These are phyloP conservation scores for Isatis tinctoria DNA, from an alignment of 345 rosid genomes.

Conservation along the genomic window DNA sequence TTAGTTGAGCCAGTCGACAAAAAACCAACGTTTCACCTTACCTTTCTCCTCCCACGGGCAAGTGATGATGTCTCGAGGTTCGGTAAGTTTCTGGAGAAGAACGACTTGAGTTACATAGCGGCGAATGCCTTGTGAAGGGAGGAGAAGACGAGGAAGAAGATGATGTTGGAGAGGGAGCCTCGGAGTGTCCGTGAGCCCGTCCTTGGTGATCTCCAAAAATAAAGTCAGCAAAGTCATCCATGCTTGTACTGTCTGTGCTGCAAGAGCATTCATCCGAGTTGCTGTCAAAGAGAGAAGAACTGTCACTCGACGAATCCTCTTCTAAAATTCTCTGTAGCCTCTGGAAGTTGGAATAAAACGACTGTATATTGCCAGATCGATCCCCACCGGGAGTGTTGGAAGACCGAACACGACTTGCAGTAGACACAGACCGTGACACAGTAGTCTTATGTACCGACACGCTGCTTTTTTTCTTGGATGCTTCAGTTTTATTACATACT, in stretches of 20 bases:
- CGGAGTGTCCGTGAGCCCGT: slow-evolving; percentile 45
- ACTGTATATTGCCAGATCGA: slow-evolving; percentile 44
- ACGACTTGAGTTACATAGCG: slow-evolving; percentile 26
- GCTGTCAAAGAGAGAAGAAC: slow-evolving; percentile 73
- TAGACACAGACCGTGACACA: slow-evolving; percentile 37
- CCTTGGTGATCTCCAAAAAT: slow-evolving; percentile 53
- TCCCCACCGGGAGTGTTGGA: slow-evolving; percentile 33
- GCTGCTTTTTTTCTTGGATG: slow-evolving; percentile 34
- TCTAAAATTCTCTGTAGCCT: slow-evolving; percentile 57
- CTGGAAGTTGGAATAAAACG: slow-evolving; percentile 59
- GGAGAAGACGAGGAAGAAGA: slow-evolving; percentile 60
- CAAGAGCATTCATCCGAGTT: slow-evolving; percentile 86
- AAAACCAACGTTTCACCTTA: slow-evolving; percentile 35
- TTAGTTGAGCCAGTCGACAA: slow-evolving; percentile 34
- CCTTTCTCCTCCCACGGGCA: slow-evolving; percentile 23
- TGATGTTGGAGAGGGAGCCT: slow-evolving; percentile 55
- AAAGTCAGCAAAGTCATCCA: slow-evolving; percentile 74
- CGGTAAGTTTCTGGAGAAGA: slow-evolving; percentile 25
- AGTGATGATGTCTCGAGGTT: slow-evolving; percentile 29
- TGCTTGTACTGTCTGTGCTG: slow-evolving; percentile 76
- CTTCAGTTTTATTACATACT: slow-evolving; percentile 29
- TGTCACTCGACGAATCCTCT: slow-evolving; percentile 88
- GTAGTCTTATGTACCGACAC: slow-evolving; percentile 25
- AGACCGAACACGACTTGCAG: slow-evolving; percentile 26
- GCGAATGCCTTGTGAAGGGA: slow-evolving; percentile 39